These are phyloP conservation scores for Penicillium malachiteum DNA, from an alignment of 495 filamentous ascomycete genomes.

Conservation along the genomic window DNA sequence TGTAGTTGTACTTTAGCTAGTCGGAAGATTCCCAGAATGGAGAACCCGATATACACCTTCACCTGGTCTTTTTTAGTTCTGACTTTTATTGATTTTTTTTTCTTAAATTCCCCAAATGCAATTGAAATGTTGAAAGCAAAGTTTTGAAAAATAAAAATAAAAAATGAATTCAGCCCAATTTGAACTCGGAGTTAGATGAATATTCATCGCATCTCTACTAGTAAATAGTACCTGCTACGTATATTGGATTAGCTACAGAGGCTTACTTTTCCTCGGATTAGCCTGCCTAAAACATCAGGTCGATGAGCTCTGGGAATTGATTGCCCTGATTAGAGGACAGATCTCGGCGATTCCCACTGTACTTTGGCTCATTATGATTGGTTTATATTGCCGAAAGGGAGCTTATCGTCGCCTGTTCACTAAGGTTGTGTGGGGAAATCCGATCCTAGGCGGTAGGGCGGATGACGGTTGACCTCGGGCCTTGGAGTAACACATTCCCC, in stretches of 20 bases:
- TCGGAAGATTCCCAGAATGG: constrained; percentile 16
- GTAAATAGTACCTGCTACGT: neutral
- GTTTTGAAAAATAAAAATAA: neutral
- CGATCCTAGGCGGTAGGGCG: constrained; percentile 16
- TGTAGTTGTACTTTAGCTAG: constrained; percentile 23
- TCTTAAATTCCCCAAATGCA: constrained; percentile 2
- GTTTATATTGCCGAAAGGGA: constrained; percentile 15
- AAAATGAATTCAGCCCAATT: too few species aligned
- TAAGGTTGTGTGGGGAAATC: constrained; percentile 13
- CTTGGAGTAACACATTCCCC: constrained; percentile 2
- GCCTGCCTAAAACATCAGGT: constrained; percentile 7
- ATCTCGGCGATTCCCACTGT: constrained; percentile 12
- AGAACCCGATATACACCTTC: constrained; percentile 9
- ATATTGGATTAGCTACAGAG: neutral
- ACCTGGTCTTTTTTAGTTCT: neutral
- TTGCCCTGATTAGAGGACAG: constrained; percentile 5
- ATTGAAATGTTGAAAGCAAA: neutral
- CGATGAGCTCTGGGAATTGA: neutral
- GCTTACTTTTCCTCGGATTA: constrained; percentile 8
- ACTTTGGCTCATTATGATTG: constrained; percentile 9
- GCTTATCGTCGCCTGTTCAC: constrained; percentile 19
- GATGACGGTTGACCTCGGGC: constrained; percentile 27
- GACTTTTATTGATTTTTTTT: neutral
- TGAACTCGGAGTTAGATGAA: neutral
- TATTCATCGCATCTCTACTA: neutral